phyloP scores from a whole-genome alignment of 352 stramenopile genomes.

The Phytophthora melonis region DNA sequence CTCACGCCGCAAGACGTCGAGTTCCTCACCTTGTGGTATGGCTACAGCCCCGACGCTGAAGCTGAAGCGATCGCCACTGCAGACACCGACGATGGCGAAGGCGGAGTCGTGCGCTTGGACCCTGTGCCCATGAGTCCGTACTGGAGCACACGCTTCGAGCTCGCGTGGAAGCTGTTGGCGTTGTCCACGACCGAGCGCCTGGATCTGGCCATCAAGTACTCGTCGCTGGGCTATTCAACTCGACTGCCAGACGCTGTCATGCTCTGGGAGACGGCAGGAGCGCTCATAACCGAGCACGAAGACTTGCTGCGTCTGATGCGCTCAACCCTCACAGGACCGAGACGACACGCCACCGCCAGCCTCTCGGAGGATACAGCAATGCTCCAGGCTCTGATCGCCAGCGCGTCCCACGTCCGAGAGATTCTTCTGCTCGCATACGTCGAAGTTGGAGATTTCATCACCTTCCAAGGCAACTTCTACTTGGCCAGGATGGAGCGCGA shows the following conservation, averaged over 20 bases:
- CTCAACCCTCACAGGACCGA: slow-evolving; percentile 11
- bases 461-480: slow-evolving; percentile 71
- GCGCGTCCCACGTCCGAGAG: background rate
- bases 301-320: slow-evolving; percentile 56
- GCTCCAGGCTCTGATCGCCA: slow-evolving; percentile 1
- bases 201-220: slow-evolving; percentile 84
- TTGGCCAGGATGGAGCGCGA: slow-evolving; percentile 74
- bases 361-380: background rate
- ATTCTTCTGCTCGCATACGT: slow-evolving; percentile 31
- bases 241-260: slow-evolving; percentile 38
- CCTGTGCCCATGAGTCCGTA: slow-evolving; percentile 69
- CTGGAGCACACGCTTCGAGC: slow-evolving; percentile 72
- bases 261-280: slow-evolving; percentile 65
- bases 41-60: slow-evolving; percentile 51
- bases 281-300: slow-evolving; percentile 69
- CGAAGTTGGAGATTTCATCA: slow-evolving; percentile 82
- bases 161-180: slow-evolving; percentile 71
- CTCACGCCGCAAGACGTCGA: slow-evolving; percentile 67
- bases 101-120: slow-evolving; percentile 45
- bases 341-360: slow-evolving; percentile 8
- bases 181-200: slow-evolving; percentile 69
- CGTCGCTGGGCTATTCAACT: slow-evolving; percentile 59
- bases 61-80: slow-evolving; percentile 35
- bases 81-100: slow-evolving; percentile 18
- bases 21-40: slow-evolving; percentile 73